phyloP scores from a whole-genome alignment of 1,284 basidiomycete species.

The Mycena sp. region DNA sequence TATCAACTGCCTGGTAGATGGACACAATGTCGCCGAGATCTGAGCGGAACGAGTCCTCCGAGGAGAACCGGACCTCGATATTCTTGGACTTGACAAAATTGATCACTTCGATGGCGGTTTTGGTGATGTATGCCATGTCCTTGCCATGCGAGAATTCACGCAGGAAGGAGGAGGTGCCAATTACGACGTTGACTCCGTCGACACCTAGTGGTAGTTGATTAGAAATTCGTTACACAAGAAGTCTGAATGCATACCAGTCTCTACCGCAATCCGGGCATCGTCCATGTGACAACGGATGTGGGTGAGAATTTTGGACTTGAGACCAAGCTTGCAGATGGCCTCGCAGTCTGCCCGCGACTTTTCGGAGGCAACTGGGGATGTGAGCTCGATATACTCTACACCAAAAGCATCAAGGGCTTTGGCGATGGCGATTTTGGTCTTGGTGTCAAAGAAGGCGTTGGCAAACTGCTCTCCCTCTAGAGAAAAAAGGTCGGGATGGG shows the following conservation, averaged over 20 bases:
- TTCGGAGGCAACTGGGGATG: constrained; percentile 97
- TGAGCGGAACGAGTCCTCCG: constrained; percentile 99
- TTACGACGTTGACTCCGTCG: constrained; percentile 99
- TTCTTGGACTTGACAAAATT: constrained; percentile 99
- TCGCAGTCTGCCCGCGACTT: constrained; percentile 96
- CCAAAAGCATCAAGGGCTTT: constrained; percentile 97
- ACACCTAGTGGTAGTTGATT: constrained; percentile 79
- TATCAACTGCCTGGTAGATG: constrained; percentile 99
- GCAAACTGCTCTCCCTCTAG: too few species aligned
- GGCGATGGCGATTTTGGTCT: constrained; percentile 99
- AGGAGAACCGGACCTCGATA: constrained; percentile 99
- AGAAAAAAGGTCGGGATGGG: constrained; percentile 25
- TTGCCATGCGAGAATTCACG: too few species aligned
- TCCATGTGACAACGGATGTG: constrained; percentile 99
- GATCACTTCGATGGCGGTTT: constrained; percentile 99
- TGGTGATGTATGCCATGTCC: too few species aligned
- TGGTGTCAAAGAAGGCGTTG: too few species aligned
- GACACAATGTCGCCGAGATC: constrained; percentile 98
- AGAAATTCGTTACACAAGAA: neutral
- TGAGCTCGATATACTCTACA: constrained; percentile 99
- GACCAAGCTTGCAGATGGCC: constrained; percentile 98
- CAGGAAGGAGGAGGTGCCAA: too few species aligned
- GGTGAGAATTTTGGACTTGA: constrained; percentile 97
- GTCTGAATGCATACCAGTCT: constrained; percentile 68
- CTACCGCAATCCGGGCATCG: too few species aligned